Conservation (phyloP, 176 grass and related monocot species). For the Typha latifolia region DNA sequence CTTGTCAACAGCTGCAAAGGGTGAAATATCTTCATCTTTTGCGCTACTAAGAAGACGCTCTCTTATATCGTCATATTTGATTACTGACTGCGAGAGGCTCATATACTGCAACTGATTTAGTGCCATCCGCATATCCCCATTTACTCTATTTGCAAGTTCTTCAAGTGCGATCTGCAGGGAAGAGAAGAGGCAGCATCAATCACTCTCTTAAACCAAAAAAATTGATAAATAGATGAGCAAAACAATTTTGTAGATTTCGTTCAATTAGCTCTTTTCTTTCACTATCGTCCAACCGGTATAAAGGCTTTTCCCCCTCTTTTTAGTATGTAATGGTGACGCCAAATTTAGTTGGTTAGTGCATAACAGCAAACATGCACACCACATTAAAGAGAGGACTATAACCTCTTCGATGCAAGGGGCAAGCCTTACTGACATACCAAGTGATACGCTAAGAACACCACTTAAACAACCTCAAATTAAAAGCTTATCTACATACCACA, state of each 20-base stretch:
- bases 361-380: background rate
- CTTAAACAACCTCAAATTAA: too few relatives aligned
- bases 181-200: background rate
- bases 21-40: conserved; percentile 99
- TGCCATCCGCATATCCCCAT: conserved; percentile 97
- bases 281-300: too few relatives aligned
- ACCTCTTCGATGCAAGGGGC: too few relatives aligned
- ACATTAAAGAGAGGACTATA: background rate
- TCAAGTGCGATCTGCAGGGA: conserved; percentile 69
- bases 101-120: conserved; percentile 99
- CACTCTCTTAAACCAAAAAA: background rate
- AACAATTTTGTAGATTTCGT: too few relatives aligned
- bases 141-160: conserved; percentile 98
- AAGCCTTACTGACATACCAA: too few relatives aligned
- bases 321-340: too few relatives aligned
- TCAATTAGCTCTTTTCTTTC: too few relatives aligned
- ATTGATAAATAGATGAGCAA: too few relatives aligned
- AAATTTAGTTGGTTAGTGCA: background rate
- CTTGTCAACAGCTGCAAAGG: conserved; percentile 97
- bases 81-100: conserved; percentile 77
- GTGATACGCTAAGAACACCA: too few relatives aligned
- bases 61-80: conserved; percentile 98
- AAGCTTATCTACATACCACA: background rate
- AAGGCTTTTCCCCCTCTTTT: too few relatives aligned
- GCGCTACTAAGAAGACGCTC: conserved; percentile 70